These are phyloP conservation scores for Aspergillus glaucus DNA, from an alignment of 2,329 filamentous ascomycete genomes.

Conservation along the genomic window DNA sequence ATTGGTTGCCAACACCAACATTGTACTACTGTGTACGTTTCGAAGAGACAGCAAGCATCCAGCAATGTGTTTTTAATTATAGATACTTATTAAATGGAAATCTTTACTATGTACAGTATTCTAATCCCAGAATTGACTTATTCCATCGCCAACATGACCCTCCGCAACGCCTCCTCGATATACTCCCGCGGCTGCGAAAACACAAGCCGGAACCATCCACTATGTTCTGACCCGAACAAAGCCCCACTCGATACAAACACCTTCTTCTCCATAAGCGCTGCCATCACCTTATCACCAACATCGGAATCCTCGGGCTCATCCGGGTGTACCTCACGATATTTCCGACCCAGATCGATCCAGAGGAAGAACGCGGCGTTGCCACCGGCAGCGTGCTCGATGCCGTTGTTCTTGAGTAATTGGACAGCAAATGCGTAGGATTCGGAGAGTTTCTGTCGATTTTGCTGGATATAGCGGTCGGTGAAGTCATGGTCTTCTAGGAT, in stretches of 20 bases:
- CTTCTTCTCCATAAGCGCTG: slow-evolving; percentile 30
- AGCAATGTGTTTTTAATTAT: no score
- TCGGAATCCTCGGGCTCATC: slow-evolving; percentile 3
- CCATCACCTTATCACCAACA: slow-evolving; percentile 24
- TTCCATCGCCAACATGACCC: slow-evolving; percentile 18
- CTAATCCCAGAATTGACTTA: no score
- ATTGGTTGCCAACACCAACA: no score
- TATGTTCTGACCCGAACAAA: slow-evolving; percentile 32
- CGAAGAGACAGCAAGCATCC: no score
- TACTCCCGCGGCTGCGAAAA: slow-evolving; percentile 28
- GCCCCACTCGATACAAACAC: slow-evolving; percentile 32
- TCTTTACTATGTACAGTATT: no score
- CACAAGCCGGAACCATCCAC: slow-evolving; percentile 41
- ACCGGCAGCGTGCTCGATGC: slow-evolving; percentile 43
- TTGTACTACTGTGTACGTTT: no score
- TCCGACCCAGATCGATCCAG: slow-evolving; percentile 45
- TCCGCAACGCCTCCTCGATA: slow-evolving; percentile 27
- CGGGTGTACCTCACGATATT: slow-evolving; percentile 19
- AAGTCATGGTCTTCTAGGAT: slow-evolving; percentile 42
- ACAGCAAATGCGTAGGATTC: slow-evolving; percentile 37
- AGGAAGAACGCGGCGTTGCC: slow-evolving; percentile 54
- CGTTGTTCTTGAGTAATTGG: slow-evolving; percentile 32
- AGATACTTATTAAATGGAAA: no score
- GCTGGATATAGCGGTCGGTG: slow-evolving; percentile 39
- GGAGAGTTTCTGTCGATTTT: slow-evolving; percentile 39